Evolutionary conservation across 768 basidiomycete genomes (phyloP).

Genomic region (Lepiota venenata): DNA sequence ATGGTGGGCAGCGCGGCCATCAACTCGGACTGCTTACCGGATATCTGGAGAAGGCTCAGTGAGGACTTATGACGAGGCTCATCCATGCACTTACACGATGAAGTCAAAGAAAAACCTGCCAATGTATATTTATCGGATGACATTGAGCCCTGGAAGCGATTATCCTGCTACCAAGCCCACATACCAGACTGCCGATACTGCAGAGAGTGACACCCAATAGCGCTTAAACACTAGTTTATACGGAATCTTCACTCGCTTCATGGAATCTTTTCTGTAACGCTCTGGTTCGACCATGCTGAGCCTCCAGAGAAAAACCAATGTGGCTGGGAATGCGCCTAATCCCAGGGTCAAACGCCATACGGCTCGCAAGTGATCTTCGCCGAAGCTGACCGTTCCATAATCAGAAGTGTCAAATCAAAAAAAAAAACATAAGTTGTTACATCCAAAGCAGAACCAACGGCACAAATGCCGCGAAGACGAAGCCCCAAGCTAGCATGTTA

Average conservation of each 20-base stretch:
- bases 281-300: slow-evolving; percentile 77
- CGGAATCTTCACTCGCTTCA: slow-evolving; percentile 71
- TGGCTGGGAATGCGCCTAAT: slow-evolving; percentile 76
- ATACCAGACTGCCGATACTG: slow-evolving; percentile 75
- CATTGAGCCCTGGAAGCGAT: too few relatives aligned
- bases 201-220: slow-evolving; percentile 71
- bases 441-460: slow-evolving; percentile 89
- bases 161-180: slow-evolving; percentile 12
- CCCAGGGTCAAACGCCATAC: slow-evolving; percentile 88
- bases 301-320: slow-evolving; percentile 81
- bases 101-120: slow-evolving; percentile 74
- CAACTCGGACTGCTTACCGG: slow-evolving; percentile 43
- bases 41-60: slow-evolving; percentile 37
- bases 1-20: too few relatives aligned
- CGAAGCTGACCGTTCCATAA: slow-evolving; percentile 46
- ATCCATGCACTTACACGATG: slow-evolving; percentile 51
- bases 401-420: too few relatives aligned
- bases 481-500: slow-evolving; percentile 81
- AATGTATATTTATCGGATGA: slow-evolving; percentile 12
- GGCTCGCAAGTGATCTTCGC: slow-evolving; percentile 72
- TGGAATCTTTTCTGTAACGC: slow-evolving; percentile 70
- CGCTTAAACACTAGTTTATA: slow-evolving; percentile 73
- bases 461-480: slow-evolving; percentile 75
- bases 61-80: not conserved
- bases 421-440: too few relatives aligned